These are phyloP conservation scores for Serpula lacrymans DNA, from an alignment of 768 basidiomycete genomes.

Conservation along the genomic window DNA sequence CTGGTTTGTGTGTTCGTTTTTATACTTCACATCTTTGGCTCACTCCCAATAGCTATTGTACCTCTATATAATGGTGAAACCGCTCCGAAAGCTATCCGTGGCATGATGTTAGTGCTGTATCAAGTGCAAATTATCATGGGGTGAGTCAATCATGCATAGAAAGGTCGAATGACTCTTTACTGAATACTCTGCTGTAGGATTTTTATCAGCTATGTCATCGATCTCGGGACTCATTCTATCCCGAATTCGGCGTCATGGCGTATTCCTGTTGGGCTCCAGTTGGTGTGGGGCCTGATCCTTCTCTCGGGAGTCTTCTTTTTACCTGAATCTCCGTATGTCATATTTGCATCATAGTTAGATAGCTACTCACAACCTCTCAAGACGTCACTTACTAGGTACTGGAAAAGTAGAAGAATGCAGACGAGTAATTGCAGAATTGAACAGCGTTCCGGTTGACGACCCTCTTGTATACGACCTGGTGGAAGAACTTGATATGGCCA, in stretches of 20 bases:
- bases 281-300: conserved; percentile 58
- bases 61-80: conserved; percentile 73
- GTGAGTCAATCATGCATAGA: too few relatives aligned
- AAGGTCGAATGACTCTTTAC: conserved; percentile 10
- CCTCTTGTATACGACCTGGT: conserved; percentile 52
- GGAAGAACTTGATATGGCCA: conserved; percentile 58
- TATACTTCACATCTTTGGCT: background rate
- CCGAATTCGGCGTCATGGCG: conserved; percentile 60
- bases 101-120: conserved; percentile 65
- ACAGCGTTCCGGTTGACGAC: conserved; percentile 54
- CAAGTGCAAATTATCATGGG: conserved; percentile 69
- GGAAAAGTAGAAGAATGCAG: conserved; percentile 48
- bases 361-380: conserved; percentile 20
- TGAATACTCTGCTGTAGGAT: conserved; percentile 41
- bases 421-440: conserved; percentile 53
- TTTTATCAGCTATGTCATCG: conserved; percentile 63
- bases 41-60: conserved; percentile 35
- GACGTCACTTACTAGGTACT: conserved; percentile 59
- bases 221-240: conserved; percentile 55
- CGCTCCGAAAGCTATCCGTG: conserved; percentile 64
- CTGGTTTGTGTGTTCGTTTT: conserved; percentile 33
- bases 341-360: background rate
- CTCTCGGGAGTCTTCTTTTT: conserved; percentile 65
- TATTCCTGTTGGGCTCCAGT: conserved; percentile 63
- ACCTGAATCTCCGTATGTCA: conserved; percentile 64